A percentile compares a stretch with the other conserved stretches of the same genome.
These are phyloP conservation scores for Crithidia expoeki DNA, from an alignment of 208 protist species.

Conservation along the genomic window DNA sequence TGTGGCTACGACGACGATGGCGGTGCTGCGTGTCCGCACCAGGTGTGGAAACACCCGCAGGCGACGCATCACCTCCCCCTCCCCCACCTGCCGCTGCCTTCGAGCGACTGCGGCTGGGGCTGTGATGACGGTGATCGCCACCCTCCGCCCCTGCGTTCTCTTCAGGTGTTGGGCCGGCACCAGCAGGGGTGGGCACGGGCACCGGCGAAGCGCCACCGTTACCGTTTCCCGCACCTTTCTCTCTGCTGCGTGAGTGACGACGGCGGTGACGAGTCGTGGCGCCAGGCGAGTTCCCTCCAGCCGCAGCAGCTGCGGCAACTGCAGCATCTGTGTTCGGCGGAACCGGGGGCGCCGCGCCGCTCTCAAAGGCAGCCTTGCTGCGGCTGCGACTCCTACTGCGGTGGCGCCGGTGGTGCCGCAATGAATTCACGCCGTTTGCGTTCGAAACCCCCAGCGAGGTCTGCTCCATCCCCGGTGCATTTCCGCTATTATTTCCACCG, in stretches of 20 bases:
- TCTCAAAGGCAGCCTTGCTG: conserved; percentile 29
- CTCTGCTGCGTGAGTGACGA: conserved; percentile 9
- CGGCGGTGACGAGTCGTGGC: conserved; percentile 13
- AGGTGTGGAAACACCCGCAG: background rate
- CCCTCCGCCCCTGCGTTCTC: background rate
- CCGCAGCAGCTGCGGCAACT: conserved; percentile 10
- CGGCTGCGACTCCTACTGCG: conserved; percentile 23
- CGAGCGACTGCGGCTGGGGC: conserved; percentile 12
- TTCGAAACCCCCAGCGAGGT: conserved; percentile 5
- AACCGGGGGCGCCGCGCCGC: conserved; percentile 7
- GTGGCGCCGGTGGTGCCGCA: conserved; percentile 20
- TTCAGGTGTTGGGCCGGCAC: background rate
- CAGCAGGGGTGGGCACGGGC: background rate
- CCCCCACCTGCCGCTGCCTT: conserved; percentile 12
- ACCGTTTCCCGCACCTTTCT: background rate
- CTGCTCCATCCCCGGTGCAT: conserved; percentile 15
- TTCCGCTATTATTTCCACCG: background rate
- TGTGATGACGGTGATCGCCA: conserved; percentile 15
- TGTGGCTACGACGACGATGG: conserved; percentile 33
- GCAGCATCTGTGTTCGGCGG: conserved; percentile 14
- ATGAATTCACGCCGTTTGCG: conserved; percentile 16
- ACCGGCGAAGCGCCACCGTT: too few species aligned
- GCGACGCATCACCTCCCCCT: background rate
- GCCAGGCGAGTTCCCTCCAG: conserved; percentile 5
- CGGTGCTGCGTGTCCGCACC: conserved; percentile 33